These are phyloP conservation scores for Coemansia sp. DNA, from an alignment of 192 early-diverging fungal genomes.

Conservation along the genomic window DNA sequence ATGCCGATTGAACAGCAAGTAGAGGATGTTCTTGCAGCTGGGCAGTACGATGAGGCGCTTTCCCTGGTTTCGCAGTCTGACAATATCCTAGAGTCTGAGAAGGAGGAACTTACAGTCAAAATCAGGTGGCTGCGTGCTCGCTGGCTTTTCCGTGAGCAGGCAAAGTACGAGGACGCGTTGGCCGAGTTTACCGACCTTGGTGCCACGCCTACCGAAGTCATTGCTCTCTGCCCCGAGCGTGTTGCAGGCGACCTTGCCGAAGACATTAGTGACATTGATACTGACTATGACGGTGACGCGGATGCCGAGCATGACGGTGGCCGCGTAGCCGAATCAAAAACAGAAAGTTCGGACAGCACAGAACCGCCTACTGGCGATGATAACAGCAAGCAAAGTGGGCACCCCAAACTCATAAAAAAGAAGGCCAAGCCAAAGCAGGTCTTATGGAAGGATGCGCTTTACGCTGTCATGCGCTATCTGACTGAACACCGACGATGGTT, in stretches of 20 bases:
- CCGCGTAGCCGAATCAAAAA: background rate
- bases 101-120: constrained; percentile 61
- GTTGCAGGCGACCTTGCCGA: constrained; percentile 66
- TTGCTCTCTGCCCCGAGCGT: constrained; percentile 67
- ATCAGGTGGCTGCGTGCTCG: constrained; percentile 70
- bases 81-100: constrained; percentile 68
- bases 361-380: background rate
- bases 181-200: constrained; percentile 67
- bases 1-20: constrained; percentile 58
- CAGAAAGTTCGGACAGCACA: constrained; percentile 9
- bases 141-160: constrained; percentile 65
- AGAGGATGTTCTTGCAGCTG: constrained; percentile 68
- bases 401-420: background rate
- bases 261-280: constrained; percentile 19
- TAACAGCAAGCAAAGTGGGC: background rate
- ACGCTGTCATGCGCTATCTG: constrained; percentile 81
- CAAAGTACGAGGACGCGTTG: constrained; percentile 66
- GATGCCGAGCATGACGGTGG: constrained; percentile 1
- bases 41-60: constrained; percentile 73
- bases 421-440: constrained; percentile 21
- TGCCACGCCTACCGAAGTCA: constrained; percentile 65
- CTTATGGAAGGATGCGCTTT: constrained; percentile 47
- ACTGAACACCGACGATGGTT: constrained; percentile 82
- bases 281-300: constrained; percentile 9
- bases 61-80: constrained; percentile 76